Evolutionary conservation across 495 filamentous ascomycete species (phyloP), one percentile per base, ranked within the genome.

Genomic region (Aspergillus funiculosus): DNA sequence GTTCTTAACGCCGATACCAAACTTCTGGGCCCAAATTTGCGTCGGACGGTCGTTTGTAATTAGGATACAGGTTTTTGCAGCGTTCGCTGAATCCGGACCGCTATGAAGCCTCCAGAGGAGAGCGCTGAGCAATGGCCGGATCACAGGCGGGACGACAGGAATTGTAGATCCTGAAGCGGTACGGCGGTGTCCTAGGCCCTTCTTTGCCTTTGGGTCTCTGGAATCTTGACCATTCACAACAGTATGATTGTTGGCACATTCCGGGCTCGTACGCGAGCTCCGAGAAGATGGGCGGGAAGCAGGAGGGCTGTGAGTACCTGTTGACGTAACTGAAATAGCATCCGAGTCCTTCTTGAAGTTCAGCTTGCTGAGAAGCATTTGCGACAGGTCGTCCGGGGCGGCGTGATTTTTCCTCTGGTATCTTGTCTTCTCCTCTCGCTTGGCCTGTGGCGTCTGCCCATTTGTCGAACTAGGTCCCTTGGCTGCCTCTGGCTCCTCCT

Each of bases 81-180:
- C 58, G 21, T 59, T 68, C n/a, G 53, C 63, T 6, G 62, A 67
- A 50, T 66, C 73, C 20, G 58, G 66, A 21, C 56, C 71, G 10
- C 53, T 64, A 59, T 83, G 74, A 17, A 83, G 67, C 32, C 74
- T 72, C 74, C 79, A 81, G 7, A 85, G 63, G 13, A 79, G 66
- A 21, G 77, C 76, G 57, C 78, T 83, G 55, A 85, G 73, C 32
- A 85, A 59, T 6, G 80, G 76, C 31, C 74, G 73, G 8, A 82
- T 59, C 11, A 55, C 47, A n/a, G 50, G 31, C 24, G 76, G 74
- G 8, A 68, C 69, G 17, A 61, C 57, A 5, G 67, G 59, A 38
- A 68, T 64, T 11, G 52, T 54, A 20, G 68, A 59, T 6, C 53
- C 62, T 4, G 68, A 73, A 11, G 51, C 51, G 13, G 61, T 64